phyloP scores from a whole-genome alignment of 1,139 yeast species.

The Ashbya aceris region DNA sequence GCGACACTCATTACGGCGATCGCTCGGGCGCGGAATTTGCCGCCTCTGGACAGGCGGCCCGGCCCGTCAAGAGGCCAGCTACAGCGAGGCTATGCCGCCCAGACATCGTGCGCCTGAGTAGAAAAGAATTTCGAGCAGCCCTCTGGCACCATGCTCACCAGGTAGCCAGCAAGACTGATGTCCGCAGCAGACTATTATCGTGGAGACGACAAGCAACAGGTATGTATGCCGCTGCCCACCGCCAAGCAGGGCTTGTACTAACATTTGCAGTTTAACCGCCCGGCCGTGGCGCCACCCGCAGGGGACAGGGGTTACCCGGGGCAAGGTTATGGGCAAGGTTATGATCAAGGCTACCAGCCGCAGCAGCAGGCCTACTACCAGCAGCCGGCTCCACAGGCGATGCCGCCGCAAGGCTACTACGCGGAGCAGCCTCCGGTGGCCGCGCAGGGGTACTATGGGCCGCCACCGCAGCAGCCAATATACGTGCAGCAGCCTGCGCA shows the following conservation, averaged over 20 bases:
- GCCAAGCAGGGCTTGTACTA: neutral
- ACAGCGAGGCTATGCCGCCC: too few species aligned
- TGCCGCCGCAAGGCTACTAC: slow-evolving; percentile 23
- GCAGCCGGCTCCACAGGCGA: slow-evolving; percentile 11
- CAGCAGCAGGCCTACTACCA: slow-evolving; percentile 15
- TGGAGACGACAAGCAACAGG: slow-evolving; percentile 15
- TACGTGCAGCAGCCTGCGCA: slow-evolving; percentile 52
- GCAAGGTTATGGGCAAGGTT: slow-evolving; percentile 5
- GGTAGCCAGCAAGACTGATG: slow-evolving; percentile 10
- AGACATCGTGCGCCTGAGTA: too few species aligned
- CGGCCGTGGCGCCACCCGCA: slow-evolving; percentile 9
- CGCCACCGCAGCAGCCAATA: slow-evolving; percentile 55
- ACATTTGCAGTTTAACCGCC: slow-evolving; percentile 9
- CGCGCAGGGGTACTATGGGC: slow-evolving; percentile 33
- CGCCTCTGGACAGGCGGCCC: too few species aligned
- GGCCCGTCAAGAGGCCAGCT: too few species aligned
- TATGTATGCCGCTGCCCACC: slow-evolving; percentile 9
- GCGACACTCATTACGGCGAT: too few species aligned
- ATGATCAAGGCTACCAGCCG: slow-evolving; percentile 8
- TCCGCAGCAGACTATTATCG: slow-evolving; percentile 27
- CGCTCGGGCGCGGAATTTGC: too few species aligned
- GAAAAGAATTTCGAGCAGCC: too few species aligned
- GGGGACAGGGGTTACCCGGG: slow-evolving; percentile 3
- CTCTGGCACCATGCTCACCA: too few species aligned
- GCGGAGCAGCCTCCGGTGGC: slow-evolving; percentile 27